A percentile compares a stretch with the other conserved stretches of the same genome.
Evolutionary conservation across 345 rosid species (phyloP).

Genomic region (Murraya koenigii): DNA sequence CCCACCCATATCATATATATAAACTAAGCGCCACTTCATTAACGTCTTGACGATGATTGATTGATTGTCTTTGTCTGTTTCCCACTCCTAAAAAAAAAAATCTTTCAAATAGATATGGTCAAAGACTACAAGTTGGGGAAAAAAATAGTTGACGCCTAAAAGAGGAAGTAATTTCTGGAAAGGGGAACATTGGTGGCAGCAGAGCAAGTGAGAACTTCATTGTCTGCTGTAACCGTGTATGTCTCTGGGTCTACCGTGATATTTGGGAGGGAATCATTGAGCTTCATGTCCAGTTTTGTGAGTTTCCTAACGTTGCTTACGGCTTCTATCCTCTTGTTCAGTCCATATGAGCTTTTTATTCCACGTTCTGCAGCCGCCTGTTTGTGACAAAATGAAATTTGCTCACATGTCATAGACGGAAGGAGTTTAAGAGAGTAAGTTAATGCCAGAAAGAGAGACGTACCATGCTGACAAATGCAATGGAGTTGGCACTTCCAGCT

Average conservation of each 20-base stretch:
- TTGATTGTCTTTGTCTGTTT: too few species aligned
- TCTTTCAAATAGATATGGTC: background rate
- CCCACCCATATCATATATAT: too few species aligned
- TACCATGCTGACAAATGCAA: conserved; percentile 97
- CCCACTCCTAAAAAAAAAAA: background rate
- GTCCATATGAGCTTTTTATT: conserved; percentile 57
- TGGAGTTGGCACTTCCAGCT: conserved; percentile 80
- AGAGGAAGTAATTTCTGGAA: conserved; percentile 84
- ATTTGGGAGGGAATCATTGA: conserved; percentile 72
- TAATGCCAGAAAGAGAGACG: background rate
- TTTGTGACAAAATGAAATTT: conserved; percentile 1
- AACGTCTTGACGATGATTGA: too few species aligned
- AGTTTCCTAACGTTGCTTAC: conserved; percentile 67
- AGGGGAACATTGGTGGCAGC: conserved; percentile 84
- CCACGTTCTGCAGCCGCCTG: conserved; percentile 66
- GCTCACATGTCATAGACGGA: background rate
- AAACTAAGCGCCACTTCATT: too few species aligned
- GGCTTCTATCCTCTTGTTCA: conserved; percentile 72
- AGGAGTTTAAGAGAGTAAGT: background rate
- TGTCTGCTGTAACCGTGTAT: conserved; percentile 65
- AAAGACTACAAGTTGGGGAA: background rate
- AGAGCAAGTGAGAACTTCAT: conserved; percentile 56
- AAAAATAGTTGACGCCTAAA: conserved; percentile 33
- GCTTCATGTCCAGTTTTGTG: conserved; percentile 89
- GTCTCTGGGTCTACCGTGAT: conserved; percentile 90